These are phyloP conservation scores for Gamarada debralockiae DNA, from an alignment of 495 filamentous ascomycete species.

Conservation along the genomic window DNA sequence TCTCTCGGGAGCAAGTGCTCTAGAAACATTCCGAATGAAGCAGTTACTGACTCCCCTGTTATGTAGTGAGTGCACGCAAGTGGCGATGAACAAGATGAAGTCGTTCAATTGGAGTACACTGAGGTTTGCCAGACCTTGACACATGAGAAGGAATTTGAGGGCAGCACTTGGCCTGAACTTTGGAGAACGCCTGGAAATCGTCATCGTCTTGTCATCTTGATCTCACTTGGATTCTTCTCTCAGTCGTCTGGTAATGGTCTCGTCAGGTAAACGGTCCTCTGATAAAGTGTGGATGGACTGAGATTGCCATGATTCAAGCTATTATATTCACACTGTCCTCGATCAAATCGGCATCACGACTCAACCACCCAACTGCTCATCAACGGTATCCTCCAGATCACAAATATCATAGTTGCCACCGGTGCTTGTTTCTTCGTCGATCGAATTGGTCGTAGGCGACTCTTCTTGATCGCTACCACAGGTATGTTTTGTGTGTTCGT, in stretches of 20 bases:
- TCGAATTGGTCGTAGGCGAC: slow-evolving; percentile 18
- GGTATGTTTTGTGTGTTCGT: slow-evolving; percentile 26
- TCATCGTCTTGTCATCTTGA: slow-evolving; percentile 46
- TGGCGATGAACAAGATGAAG: slow-evolving; percentile 49
- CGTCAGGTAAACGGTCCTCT: too few species aligned
- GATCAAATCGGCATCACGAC: slow-evolving; percentile 14
- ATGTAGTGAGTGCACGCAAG: slow-evolving; percentile 43
- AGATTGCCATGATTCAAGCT: slow-evolving; percentile 16
- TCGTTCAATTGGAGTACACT: slow-evolving; percentile 55
- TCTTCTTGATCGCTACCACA: slow-evolving; percentile 23
- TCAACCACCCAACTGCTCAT: slow-evolving; percentile 33
- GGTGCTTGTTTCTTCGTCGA: slow-evolving; percentile 39
- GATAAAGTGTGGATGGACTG: not conserved
- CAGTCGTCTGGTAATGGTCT: slow-evolving; percentile 52
- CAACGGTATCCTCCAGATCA: slow-evolving; percentile 38
- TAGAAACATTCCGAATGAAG: too few species aligned
- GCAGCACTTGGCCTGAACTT: slow-evolving; percentile 24
- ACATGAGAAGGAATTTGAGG: slow-evolving; percentile 49
- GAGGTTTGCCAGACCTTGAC: slow-evolving; percentile 55
- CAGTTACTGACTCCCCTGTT: not conserved
- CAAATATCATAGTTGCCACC: slow-evolving; percentile 36
- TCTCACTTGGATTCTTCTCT: slow-evolving; percentile 49
- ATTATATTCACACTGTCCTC: slow-evolving; percentile 39
- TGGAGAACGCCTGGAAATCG: slow-evolving; percentile 44
- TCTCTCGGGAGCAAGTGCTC: too few species aligned